Evolutionary conservation across 2,329 filamentous ascomycete species (phyloP), one percentile per base, ranked within the genome.

Genomic region (Neonectria coccinea): DNA sequence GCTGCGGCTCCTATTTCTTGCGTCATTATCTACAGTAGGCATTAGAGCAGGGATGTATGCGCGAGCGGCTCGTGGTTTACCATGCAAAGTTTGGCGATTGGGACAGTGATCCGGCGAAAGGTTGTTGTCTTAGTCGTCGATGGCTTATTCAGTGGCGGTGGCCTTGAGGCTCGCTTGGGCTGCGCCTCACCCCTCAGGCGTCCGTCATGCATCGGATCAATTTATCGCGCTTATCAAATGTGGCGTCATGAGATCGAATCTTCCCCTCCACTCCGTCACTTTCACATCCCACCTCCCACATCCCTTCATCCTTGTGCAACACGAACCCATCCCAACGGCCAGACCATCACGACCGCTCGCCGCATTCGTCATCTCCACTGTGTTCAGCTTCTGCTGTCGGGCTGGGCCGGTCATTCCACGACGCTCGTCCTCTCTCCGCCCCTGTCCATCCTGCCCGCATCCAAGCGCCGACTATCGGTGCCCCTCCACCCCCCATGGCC

Each of bases 401-500:
- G 47, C 53, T 59, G 48, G 60, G 36, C 59, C 50, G 22, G 55
- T 36, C 48, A 41, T 52, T 29, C 54, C 45, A 44, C 25, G 48
- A 33, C 59, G 33, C 29, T 48, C 59, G 42, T 29, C 41, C 56
- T 14, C 51, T 58, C 25, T 14, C 36, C 50, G 42, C 59, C 52
- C 63, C 63, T 56, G 57, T 27, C 18, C 22, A 8, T 56, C 53
- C 36, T 60, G 45, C 42, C 59, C 41, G 41, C 51, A 65, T 56
- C 65, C 59, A 61, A 70, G 56, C 64, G 61, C 57, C 65, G 59
- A 59, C 48, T 45, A 27, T 36, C 57, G 62, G 45, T 63, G 39
- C 60, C 60, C 62, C 57, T 64, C 56, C 44, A 27, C 53, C 62
- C 47, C 22, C 58, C 53, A 75, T 75, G 73, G 72, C 76, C 27